Percentiles rank a stretch among this genome's conserved stretches.
Evolutionary conservation across 805 yeast species (phyloP).

Genomic region (Scheffersomyces lignosus): DNA sequence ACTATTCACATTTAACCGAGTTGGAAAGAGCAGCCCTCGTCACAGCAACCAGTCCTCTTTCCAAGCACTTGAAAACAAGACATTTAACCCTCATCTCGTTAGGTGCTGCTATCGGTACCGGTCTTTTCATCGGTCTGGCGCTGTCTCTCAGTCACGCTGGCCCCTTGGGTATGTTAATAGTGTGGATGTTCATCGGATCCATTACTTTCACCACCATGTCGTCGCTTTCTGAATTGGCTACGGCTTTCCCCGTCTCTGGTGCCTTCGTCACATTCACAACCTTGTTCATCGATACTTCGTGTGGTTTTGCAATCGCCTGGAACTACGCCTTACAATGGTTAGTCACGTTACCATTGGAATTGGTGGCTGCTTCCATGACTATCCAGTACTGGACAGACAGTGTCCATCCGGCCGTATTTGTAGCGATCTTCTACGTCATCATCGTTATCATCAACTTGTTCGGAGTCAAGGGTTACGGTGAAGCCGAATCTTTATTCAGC

Average conservation of each 20-base stretch:
- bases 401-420: constrained; percentile 53
- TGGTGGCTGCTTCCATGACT: constrained; percentile 37
- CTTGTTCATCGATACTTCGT: constrained; percentile 21
- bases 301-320: constrained; percentile 29
- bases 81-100: constrained; percentile 26
- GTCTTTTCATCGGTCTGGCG: constrained; percentile 24
- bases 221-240: constrained; percentile 23
- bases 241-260: constrained; percentile 24
- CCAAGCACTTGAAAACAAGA: constrained; percentile 24
- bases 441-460: constrained; percentile 54
- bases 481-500: constrained; percentile 62
- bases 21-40: constrained; percentile 34
- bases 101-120: constrained; percentile 26
- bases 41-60: constrained; percentile 33
- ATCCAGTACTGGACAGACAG: constrained; percentile 30
- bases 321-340: constrained; percentile 40
- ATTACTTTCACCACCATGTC: constrained; percentile 21
- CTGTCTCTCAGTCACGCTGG: constrained; percentile 19
- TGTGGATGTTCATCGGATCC: constrained; percentile 17
- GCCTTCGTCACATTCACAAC: constrained; percentile 23
- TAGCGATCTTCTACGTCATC: constrained; percentile 52
- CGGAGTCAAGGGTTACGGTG: constrained; percentile 70
- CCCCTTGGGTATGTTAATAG: constrained; percentile 21
- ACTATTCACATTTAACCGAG: constrained; percentile 25
- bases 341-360: constrained; percentile 36